Base-by-base conservation (phyloP, 108 stramenopile genomes). In the Cyclotella choctawhatcheeana region DNA sequence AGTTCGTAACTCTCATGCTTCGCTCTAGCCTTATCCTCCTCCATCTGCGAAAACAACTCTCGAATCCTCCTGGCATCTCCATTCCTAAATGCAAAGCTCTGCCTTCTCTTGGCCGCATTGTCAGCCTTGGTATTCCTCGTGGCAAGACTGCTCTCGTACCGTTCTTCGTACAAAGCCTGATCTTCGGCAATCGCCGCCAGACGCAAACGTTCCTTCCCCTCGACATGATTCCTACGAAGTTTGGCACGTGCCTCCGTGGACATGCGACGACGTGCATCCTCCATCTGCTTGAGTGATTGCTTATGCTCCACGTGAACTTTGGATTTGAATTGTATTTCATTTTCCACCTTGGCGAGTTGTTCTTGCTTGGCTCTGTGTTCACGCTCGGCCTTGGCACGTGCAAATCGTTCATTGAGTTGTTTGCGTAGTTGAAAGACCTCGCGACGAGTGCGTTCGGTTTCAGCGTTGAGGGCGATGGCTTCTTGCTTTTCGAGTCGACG, bases 281-380 rank as follows among this genome's bases (percentile, higher is more conserved):
- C 79, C 43, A 84, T 82, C 47, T 88, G 83, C 68, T 88, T 86
- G n/a, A 94, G 67, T n/a, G 71, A 82, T 70, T 87, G 74, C 44
- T 90, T 84, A 34, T 93, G 92, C 29, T 90, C 87, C n/a, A 86
- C 88, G 70, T 81, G 86, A 14, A 85, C 87, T 34, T 66, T 29
- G 16, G 92, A 93, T 40, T 93, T 93, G 77, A 91, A 93, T 37
- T 86, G 54, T 20, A 79, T 76, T 71, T 90, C 87, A 71, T 86
- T 73, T 18, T 89, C 89, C 10, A 89, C 55, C 37, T 77, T 71
- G 33, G 86, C 71, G 30, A 85, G 74, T 17, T 71, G 70, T 5
- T 78, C 67, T 35, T 78, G 44, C 27, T 63, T 58, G 26, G 79
- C 5, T 44, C 77, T 67, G 27, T 81, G 74, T 26, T 89, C 72